These are phyloP conservation scores for Boletus bicolor DNA, from an alignment of 768 basidiomycete genomes.

Conservation along the genomic window DNA sequence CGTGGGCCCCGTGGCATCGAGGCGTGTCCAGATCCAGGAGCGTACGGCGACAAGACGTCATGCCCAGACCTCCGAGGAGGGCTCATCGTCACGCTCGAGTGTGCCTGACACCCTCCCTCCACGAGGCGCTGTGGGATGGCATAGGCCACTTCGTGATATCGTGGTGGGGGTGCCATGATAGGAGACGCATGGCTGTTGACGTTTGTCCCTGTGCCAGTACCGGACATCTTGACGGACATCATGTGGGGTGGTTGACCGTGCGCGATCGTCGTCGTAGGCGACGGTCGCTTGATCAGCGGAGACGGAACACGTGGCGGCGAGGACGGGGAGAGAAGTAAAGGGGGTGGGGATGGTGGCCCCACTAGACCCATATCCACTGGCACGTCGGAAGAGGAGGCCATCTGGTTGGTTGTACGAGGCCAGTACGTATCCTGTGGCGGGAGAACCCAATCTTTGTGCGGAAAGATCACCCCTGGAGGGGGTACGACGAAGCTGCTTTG, in stretches of 20 bases:
- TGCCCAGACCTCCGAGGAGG: constrained; percentile 19
- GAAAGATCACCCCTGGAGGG: constrained; percentile 28
- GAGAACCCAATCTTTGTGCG: constrained; percentile 17
- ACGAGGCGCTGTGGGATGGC: constrained; percentile 18
- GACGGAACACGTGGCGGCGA: constrained; percentile 12
- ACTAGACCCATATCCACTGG: not conserved
- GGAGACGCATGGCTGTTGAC: constrained; percentile 8
- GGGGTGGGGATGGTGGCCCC: constrained; percentile 6
- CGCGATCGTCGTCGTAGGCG: constrained; percentile 9
- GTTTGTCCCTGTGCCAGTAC: constrained; percentile 3
- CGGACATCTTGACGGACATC: not conserved
- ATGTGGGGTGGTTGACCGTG: constrained; percentile 4
- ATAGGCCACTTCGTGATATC: constrained; percentile 17
- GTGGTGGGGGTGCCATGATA: constrained; percentile 16
- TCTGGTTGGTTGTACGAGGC: not conserved
- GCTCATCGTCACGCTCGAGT: constrained; percentile 2
- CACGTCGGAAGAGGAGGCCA: constrained; percentile 6
- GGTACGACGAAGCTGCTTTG: constrained; percentile 18
- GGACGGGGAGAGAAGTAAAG: constrained; percentile 16
- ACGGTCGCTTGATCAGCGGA: constrained; percentile 14
- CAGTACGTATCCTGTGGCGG: constrained; percentile 15
- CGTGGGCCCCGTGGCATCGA: constrained; percentile 5
- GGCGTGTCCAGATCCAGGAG: not conserved
- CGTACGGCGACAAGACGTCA: constrained; percentile 7
- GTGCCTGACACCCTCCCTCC: constrained; percentile 28